These are phyloP conservation scores for Ustilago sp. DNA, from an alignment of 1,284 basidiomycete species.

Conservation along the genomic window DNA sequence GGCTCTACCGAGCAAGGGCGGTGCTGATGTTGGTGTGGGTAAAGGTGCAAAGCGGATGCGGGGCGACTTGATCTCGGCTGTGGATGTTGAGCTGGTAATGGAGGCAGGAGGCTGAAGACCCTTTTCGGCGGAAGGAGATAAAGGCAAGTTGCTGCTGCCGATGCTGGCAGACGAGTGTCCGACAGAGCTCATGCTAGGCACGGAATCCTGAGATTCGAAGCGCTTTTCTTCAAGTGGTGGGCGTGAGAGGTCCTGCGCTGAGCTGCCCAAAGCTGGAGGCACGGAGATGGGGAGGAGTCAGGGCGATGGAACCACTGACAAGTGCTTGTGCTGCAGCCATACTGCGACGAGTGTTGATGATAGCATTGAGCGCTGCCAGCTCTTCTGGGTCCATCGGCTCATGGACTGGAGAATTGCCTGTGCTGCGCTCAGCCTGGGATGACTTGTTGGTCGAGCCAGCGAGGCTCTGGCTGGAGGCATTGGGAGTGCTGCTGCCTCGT, in stretches of 20 bases:
- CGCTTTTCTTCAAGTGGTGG: conserved; percentile 36
- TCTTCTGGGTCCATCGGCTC: conserved; percentile 66
- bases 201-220: conserved; percentile 48
- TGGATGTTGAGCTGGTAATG: conserved; percentile 14
- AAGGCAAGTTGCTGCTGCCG: conserved; percentile 33
- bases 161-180: conserved; percentile 32
- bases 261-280: conserved; percentile 42
- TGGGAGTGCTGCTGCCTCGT: conserved; percentile 10
- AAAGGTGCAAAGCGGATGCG: conserved; percentile 59
- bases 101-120: conserved; percentile 6
- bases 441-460: conserved; percentile 3
- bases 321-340: conserved; percentile 67
- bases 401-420: conserved; percentile 26
- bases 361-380: conserved; percentile 67
- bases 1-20: conserved; percentile 9
- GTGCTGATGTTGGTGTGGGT: conserved; percentile 34
- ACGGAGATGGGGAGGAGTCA: conserved; percentile 21
- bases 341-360: conserved; percentile 68
- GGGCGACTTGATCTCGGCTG: conserved; percentile 32
- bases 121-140: conserved; percentile 23
- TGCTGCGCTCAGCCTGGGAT: conserved; percentile 4
- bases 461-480: not conserved
- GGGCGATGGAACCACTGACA: conserved; percentile 53
- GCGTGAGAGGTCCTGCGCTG: conserved; percentile 24
- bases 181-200: conserved; percentile 50